A percentile compares a stretch with the other conserved stretches of the same genome.
phyloP scores from a whole-genome alignment of 139 green algal genomes.

The Closterium sp. region DNA sequence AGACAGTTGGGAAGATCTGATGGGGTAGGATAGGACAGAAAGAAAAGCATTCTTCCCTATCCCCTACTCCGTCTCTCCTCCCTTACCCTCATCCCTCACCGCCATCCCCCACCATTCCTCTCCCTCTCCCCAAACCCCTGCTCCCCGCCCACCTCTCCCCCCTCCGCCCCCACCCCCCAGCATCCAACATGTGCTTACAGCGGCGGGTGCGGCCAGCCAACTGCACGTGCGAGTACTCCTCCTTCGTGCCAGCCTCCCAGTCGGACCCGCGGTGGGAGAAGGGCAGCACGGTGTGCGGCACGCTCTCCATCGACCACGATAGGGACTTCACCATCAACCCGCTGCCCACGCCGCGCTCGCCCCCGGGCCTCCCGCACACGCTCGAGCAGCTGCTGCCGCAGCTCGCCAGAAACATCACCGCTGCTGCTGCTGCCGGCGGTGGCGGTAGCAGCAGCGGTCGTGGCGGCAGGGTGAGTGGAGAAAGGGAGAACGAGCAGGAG shows the following conservation, averaged over 20 bases:
- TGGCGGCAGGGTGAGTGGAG: neutral
- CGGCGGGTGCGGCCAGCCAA: slow-evolving; percentile 7
- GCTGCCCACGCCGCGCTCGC: neutral
- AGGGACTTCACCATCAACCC: slow-evolving; percentile 20
- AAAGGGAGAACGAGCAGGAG: neutral
- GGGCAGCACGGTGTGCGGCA: slow-evolving; percentile 6
- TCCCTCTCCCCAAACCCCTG: no score
- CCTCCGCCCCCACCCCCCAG: neutral
- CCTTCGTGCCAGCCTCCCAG: neutral
- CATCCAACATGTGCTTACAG: neutral
- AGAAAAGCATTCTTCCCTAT: no score
- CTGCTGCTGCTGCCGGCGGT: neutral
- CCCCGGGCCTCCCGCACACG: slow-evolving; percentile 12
- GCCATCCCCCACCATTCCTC: no score
- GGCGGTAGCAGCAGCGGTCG: neutral
- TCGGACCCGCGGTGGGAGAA: slow-evolving; percentile 7
- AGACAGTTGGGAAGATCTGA: neutral
- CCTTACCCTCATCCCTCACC: no score
- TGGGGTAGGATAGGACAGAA: neutral
- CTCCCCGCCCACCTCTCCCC: neutral
- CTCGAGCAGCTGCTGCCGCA: slow-evolving; percentile 16
- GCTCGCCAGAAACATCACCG: neutral
- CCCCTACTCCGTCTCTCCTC: no score
- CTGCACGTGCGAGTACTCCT: slow-evolving; percentile 19
- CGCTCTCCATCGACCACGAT: slow-evolving; percentile 22